Conservation (phyloP, 1,284 basidiomycete species). For the Phylloporus sp. region DNA sequence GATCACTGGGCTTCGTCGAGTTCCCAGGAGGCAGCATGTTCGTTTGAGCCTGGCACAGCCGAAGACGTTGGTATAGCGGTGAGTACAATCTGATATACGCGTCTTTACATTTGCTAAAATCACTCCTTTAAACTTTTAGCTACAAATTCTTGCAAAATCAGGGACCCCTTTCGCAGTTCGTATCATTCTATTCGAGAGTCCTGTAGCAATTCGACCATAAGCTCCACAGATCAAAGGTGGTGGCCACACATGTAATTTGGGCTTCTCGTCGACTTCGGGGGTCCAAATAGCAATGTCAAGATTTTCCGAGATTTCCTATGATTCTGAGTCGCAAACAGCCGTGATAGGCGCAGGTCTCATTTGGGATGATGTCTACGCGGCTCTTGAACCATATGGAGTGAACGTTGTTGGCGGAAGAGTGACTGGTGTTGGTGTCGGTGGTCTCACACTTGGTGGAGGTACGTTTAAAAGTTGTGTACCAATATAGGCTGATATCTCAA, state of each 20-base stretch:
- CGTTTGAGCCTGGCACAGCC: constrained; percentile 14
- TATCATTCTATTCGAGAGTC: background rate
- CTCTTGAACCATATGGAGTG: constrained; percentile 51
- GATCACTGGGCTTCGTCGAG: constrained; percentile 12
- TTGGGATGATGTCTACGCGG: constrained; percentile 51
- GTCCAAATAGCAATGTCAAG: constrained; percentile 15
- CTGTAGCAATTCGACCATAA: background rate
- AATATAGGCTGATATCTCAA: background rate
- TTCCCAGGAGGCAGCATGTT: constrained; percentile 7
- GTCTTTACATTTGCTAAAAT: background rate
- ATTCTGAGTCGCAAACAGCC: constrained; percentile 47
- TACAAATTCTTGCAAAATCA: constrained; percentile 9
- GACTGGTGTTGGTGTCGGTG: constrained; percentile 53
- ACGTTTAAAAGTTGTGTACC: constrained; percentile 54
- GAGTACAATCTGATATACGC: background rate
- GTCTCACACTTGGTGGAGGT: constrained; percentile 36
- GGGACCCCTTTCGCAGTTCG: constrained; percentile 15
- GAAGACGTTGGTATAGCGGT: constrained; percentile 13
- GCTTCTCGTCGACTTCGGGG: constrained; percentile 43
- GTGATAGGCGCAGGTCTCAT: constrained; percentile 57
- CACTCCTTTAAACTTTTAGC: background rate
- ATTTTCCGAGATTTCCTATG: constrained; percentile 13
- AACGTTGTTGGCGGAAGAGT: constrained; percentile 53
- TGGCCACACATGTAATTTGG: constrained; percentile 45
- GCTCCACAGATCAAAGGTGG: constrained; percentile 46